Base-by-base conservation (phyloP, 768 basidiomycete genomes). In the Russula compacta region DNA sequence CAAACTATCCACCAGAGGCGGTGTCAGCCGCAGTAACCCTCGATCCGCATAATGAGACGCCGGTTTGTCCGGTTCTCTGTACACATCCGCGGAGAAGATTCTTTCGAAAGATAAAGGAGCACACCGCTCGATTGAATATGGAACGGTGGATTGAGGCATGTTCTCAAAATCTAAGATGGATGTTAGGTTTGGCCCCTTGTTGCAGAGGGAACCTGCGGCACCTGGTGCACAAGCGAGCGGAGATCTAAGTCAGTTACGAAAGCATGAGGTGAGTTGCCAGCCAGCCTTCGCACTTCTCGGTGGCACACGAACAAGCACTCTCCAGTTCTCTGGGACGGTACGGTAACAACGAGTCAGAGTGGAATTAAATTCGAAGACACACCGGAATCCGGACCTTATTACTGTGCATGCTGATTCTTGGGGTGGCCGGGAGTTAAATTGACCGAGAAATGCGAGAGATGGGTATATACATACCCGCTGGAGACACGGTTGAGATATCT, bases 201-300 rank as follows among this genome's bases (percentile, higher is more conserved):
- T 55, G 54, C 48, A 33, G 32, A 15, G 43, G 43, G 3, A 29
- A 29, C 40, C 2, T 15, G 40, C 19, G 6, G 4, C 42, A 1
- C 17, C 17, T 15, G 42, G 7, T 43, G 42, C 19, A 10, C 3
- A 19, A 21, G 44, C 44, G 21, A 36, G 61, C 61, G 61, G 61
- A 58, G 51, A 53, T 52, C 49, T 62, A 62, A 62, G 61, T 53
- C 56, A 35, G 39, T 35, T 51, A 42, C 33, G 32, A 43, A 11
- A n/a, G 48, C 38, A 48, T 12, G 48, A 39, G 48, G 47, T 38
- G 19, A 46, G 58, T 29, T 42, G 33, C 21, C 36, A 40, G 29
- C 44, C 11, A 29, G 3, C 6, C 44, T 24, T 42, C 42, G 7
- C 17, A 15, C 58, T 24, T 48, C 39, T 58, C 24, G 40, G 9